phyloP scores from a whole-genome alignment of 2,329 filamentous ascomycete genomes.

The Colletotrichum sp. region DNA sequence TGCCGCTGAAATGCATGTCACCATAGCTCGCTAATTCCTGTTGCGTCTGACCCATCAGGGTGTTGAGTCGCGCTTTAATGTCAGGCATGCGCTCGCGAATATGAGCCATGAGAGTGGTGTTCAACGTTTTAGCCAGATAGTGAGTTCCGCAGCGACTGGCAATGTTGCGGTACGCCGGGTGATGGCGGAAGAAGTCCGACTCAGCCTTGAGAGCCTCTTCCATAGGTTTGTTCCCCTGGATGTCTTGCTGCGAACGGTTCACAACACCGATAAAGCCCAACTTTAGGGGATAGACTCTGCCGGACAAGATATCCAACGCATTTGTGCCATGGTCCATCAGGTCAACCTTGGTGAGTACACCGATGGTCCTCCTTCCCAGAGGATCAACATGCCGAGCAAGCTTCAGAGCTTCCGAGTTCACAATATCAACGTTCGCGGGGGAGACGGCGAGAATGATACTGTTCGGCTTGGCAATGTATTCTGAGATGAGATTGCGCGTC shows the following conservation, averaged over 20 bases:
- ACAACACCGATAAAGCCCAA: slow-evolving; percentile 98
- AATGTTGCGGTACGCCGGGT: slow-evolving; percentile 97
- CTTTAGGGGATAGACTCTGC: slow-evolving; percentile 94
- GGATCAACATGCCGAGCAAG: slow-evolving; percentile 96
- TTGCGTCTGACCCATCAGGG: slow-evolving; percentile 99
- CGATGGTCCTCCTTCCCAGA: slow-evolving; percentile 91
- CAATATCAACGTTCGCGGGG: slow-evolving; percentile 95
- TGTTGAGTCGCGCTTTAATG: slow-evolving; percentile 97
- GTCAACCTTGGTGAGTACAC: slow-evolving; percentile 95
- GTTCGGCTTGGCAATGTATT: slow-evolving; percentile 99
- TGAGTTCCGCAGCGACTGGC: slow-evolving; percentile 91
- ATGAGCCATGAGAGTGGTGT: slow-evolving; percentile 93
- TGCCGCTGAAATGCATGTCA: slow-evolving; percentile 96
- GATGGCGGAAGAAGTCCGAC: slow-evolving; percentile 94
- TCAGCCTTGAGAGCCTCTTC: slow-evolving; percentile 89
- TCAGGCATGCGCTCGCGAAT: slow-evolving; percentile 95
- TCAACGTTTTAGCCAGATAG: slow-evolving; percentile 92
- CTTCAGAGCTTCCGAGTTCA: slow-evolving; percentile 97
- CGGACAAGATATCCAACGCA: slow-evolving; percentile 95
- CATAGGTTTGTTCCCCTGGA: slow-evolving; percentile 94
- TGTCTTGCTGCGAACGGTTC: slow-evolving; percentile 97
- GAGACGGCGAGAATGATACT: slow-evolving; percentile 97
- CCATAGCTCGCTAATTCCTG: slow-evolving; percentile 98
- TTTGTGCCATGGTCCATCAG: slow-evolving; percentile 99
- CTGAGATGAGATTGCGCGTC: slow-evolving; percentile 92